phyloP scores from a whole-genome alignment of 257 asterid genomes.

The Catharanthus roseus region DNA sequence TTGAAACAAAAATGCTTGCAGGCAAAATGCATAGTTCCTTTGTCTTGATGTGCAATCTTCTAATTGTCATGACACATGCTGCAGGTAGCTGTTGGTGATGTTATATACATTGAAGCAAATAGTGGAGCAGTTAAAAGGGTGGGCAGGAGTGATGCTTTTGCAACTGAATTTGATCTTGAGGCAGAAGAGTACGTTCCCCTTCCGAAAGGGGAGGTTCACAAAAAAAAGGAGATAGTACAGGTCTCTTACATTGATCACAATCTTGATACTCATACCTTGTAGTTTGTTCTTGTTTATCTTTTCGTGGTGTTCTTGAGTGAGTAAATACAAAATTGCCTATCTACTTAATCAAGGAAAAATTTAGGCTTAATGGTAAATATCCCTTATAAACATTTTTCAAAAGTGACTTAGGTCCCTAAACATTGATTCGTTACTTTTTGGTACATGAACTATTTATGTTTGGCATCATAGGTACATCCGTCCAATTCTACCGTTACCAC shows the following conservation, averaged over 20 bases:
- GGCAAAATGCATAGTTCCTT: not conserved
- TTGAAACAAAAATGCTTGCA: not conserved
- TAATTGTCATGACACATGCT: slow-evolving; percentile 6
- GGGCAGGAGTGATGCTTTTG: slow-evolving; percentile 96
- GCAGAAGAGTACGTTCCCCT: slow-evolving; percentile 98
- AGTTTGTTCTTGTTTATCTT: not conserved
- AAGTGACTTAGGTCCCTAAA: too few relatives aligned
- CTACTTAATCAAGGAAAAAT: not conserved
- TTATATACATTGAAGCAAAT: slow-evolving; percentile 83
- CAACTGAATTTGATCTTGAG: slow-evolving; percentile 97
- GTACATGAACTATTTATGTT: too few relatives aligned
- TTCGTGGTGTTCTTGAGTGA: not conserved
- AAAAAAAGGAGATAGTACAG: slow-evolving; percentile 97
- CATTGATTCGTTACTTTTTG: too few relatives aligned
- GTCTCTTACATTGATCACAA: slow-evolving; percentile 24
- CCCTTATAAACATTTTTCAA: too few relatives aligned
- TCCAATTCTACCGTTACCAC: too few relatives aligned
- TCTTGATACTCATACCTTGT: not conserved
- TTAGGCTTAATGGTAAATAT: too few relatives aligned
- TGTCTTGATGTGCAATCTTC: not conserved
- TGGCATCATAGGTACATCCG: too few relatives aligned
- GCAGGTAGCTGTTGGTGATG: slow-evolving; percentile 99
- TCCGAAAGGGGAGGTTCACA: slow-evolving; percentile 98
- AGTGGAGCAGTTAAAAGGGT: slow-evolving; percentile 99
- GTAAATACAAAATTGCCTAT: not conserved